These are phyloP conservation scores for Verticillium alfalfae DNA, from an alignment of 2,329 filamentous ascomycete species.

Conservation along the genomic window DNA sequence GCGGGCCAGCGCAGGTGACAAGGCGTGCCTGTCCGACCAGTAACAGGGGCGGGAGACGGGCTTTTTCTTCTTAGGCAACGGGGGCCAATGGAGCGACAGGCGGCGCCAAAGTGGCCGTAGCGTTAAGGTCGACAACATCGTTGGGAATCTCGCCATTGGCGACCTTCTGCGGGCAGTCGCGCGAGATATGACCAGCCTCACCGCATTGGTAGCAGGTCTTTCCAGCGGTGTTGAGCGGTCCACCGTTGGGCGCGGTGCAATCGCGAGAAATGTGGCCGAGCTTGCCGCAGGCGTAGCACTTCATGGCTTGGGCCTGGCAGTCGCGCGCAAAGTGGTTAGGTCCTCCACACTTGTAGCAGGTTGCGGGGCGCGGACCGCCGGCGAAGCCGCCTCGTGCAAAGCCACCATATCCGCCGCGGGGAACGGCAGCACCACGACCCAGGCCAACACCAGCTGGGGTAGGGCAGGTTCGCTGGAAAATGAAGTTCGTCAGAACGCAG, in stretches of 20 bases:
- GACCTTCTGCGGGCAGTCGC: slow-evolving; percentile 79
- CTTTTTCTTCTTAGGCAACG: slow-evolving; percentile 26
- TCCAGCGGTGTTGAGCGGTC: slow-evolving; percentile 88
- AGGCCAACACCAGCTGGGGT: slow-evolving; percentile 59
- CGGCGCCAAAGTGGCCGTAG: slow-evolving; percentile 28
- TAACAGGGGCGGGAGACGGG: not conserved
- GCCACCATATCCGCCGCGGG: slow-evolving; percentile 67
- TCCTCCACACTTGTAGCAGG: slow-evolving; percentile 72
- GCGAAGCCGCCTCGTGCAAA: slow-evolving; percentile 69
- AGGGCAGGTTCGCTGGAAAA: slow-evolving; percentile 69
- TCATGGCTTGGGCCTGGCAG: slow-evolving; percentile 97
- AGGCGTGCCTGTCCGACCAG: not conserved
- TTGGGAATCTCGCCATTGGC: slow-evolving; percentile 42
- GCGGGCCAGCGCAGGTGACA: not conserved
- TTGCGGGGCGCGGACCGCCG: slow-evolving; percentile 62
- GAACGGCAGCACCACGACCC: slow-evolving; percentile 61
- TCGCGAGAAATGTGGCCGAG: slow-evolving; percentile 85
- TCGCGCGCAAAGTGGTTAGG: slow-evolving; percentile 98
- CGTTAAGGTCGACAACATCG: slow-evolving; percentile 35
- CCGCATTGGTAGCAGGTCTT: slow-evolving; percentile 99
- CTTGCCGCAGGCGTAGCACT: slow-evolving; percentile 96
- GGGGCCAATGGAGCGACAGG: slow-evolving; percentile 31
- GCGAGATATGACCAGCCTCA: slow-evolving; percentile 91
- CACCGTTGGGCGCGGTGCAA: slow-evolving; percentile 94
- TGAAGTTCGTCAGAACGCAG: slow-evolving; percentile 1